Conservation (phyloP, 2,329 filamentous ascomycete species). For the Exophiala alcalophila region DNA sequence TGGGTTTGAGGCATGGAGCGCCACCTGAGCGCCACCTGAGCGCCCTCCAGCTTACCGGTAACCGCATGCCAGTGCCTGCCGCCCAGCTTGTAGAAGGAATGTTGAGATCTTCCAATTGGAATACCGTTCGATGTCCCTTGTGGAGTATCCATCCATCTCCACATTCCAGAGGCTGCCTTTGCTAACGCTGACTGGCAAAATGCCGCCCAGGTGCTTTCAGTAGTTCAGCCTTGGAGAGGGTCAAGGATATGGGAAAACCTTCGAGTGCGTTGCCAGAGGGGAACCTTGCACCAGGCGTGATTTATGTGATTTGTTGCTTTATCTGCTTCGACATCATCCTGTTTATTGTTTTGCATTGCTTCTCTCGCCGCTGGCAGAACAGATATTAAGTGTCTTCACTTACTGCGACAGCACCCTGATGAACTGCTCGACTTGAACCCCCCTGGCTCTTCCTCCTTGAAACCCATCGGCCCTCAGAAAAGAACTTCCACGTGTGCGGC, state of each 20-base stretch:
- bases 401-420: neutral
- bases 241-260: slow-evolving; percentile 3
- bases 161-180: slow-evolving; percentile 17
- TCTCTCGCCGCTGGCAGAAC: neutral
- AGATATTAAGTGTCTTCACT: neutral
- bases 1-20: neutral
- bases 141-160: too few species aligned
- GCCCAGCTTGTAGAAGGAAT: slow-evolving; percentile 10
- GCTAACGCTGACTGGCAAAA: slow-evolving; percentile 25
- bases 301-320: neutral
- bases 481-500: slow-evolving; percentile 3
- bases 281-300: neutral
- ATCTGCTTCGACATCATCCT: neutral
- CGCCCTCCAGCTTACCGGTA: neutral
- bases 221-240: slow-evolving; percentile 2
- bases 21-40: slow-evolving; percentile 8
- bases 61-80: neutral
- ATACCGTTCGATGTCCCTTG: too few species aligned
- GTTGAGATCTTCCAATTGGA: slow-evolving; percentile 5
- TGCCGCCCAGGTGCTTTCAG: slow-evolving; percentile 16
- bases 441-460: slow-evolving; percentile 8
- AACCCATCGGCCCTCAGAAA: slow-evolving; percentile 10
- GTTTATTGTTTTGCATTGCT: neutral
- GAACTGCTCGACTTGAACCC: slow-evolving; percentile 1
- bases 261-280: too few species aligned